Base-by-base conservation (phyloP, 1,284 basidiomycete genomes). In the Moniliella sp. region DNA sequence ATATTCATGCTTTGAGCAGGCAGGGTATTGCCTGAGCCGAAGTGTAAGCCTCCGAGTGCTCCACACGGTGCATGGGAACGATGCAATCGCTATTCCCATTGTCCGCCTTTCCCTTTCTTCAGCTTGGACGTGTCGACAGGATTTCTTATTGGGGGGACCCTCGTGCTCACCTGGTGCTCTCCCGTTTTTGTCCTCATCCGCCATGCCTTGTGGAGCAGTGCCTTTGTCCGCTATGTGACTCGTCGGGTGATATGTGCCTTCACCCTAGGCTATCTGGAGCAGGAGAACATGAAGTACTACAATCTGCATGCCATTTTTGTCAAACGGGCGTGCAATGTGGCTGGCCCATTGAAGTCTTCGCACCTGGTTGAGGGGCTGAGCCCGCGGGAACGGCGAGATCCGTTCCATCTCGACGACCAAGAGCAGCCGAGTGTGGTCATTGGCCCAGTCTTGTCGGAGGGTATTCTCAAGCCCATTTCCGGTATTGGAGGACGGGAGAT, bases 81-180 rank as follows among this genome's bases (percentile, higher is more conserved):
- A n/a, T 15, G 14, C 12, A 14, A n/a, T 32, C 21, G 17, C 38
- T 15, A 27, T 37, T 15, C 28, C 46, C 15, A 14, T 40, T 11
- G 31, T 58, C 10, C 56, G 57, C 48, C 56, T 4, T 53, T 56
- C 38, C 53, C 57, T 5, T 41, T 55, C 30, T 50, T 45, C 2
- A 40, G 48, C 21, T 40, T 61, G 26, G 36, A 42, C 4, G 31
- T 58, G n/a, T 41, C 46, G n/a, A 43, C 48, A 23, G 34, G 51
- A 21, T 30, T 55, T n/a, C 46, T 57, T 33, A 23, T 48, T 2
- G 15, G 40, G n/a, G 55, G 57, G 19, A 44, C 46, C 0, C 18
- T 57, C 4, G 40, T 45, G 4, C 39, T 61, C 21, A 46, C 56
- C 9, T 60, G 56, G 53, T 55, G 50, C 32, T 45, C 57, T 12